A percentile compares a stretch with the other conserved stretches of the same genome.
Evolutionary conservation across 768 basidiomycete species (phyloP).

Genomic region (Serpula lacrymans): DNA sequence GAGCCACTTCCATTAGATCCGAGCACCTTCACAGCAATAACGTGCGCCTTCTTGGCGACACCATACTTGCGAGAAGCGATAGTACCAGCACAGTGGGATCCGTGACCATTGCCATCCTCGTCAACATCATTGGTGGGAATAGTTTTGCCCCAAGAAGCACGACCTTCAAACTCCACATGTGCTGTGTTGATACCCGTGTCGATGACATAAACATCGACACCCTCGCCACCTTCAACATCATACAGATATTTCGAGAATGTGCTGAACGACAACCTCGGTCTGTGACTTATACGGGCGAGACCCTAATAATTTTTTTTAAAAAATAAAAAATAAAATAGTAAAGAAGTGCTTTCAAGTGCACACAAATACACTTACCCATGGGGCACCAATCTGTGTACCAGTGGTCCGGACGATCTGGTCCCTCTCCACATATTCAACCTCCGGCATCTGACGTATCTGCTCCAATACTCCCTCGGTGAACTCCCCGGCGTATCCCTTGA

Average conservation of each 20-base stretch:
- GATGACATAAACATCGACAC: conserved; percentile 88
- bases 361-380: conserved; percentile 64
- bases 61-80: conserved; percentile 93
- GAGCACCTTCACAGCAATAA: conserved; percentile 90
- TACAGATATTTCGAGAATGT: conserved; percentile 87
- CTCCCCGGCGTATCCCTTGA: conserved; percentile 78
- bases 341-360: not conserved
- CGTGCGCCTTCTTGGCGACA: conserved; percentile 90
- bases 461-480: conserved; percentile 72
- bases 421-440: conserved; percentile 88
- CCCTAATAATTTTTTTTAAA: conserved; percentile 49
- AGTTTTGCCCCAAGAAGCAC: conserved; percentile 92
- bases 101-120: conserved; percentile 93
- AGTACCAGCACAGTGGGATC: conserved; percentile 92
- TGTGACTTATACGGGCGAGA: conserved; percentile 92
- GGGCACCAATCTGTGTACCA: conserved; percentile 60
- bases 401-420: conserved; percentile 80
- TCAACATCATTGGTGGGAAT: conserved; percentile 82
- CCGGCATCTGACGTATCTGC: conserved; percentile 76
- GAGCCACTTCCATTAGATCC: conserved; percentile 93
- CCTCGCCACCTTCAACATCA: conserved; percentile 71
- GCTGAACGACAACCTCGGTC: conserved; percentile 64
- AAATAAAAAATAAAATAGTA: conserved; percentile 12
- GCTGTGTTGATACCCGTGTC: conserved; percentile 88
- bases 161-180: conserved; percentile 86